Conservation (phyloP, 2,329 filamentous ascomycete species). For the Elsinoe necatrix region DNA sequence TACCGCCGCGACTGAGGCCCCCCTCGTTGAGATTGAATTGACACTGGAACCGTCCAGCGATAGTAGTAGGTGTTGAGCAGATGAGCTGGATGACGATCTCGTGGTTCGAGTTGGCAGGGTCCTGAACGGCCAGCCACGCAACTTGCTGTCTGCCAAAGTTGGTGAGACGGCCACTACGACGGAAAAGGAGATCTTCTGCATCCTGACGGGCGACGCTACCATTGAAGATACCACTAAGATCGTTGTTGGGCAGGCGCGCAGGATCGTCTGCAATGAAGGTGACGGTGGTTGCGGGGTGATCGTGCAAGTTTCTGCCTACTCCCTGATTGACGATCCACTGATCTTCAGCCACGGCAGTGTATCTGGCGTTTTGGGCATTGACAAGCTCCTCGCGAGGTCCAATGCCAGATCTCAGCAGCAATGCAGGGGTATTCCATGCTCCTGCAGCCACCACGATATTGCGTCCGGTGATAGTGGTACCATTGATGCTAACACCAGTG, state of each 20-base stretch:
- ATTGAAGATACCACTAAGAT: background rate
- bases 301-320: background rate
- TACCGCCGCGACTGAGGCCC: background rate
- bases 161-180: background rate
- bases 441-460: slow-evolving; percentile 33
- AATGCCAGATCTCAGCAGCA: slow-evolving; percentile 36
- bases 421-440: slow-evolving; percentile 23
- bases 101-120: background rate
- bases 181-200: background rate
- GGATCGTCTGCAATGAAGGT: background rate
- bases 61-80: slow-evolving; percentile 5
- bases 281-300: background rate
- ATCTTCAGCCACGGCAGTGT: background rate
- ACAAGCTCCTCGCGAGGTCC: slow-evolving; percentile 20
- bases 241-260: slow-evolving; percentile 1
- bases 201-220: background rate
- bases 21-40: slow-evolving; percentile 11
- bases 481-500: slow-evolving; percentile 35
- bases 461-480: slow-evolving; percentile 25
- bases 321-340: background rate
- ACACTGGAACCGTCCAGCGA: background rate
- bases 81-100: slow-evolving; percentile 2
- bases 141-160: slow-evolving; percentile 3
- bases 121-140: background rate
- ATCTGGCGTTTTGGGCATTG: background rate